Evolutionary conservation across 371 early-diverging fungal genomes (phyloP), one percentile per base, ranked within the genome.

Genomic region (Mucor velutinosus): DNA sequence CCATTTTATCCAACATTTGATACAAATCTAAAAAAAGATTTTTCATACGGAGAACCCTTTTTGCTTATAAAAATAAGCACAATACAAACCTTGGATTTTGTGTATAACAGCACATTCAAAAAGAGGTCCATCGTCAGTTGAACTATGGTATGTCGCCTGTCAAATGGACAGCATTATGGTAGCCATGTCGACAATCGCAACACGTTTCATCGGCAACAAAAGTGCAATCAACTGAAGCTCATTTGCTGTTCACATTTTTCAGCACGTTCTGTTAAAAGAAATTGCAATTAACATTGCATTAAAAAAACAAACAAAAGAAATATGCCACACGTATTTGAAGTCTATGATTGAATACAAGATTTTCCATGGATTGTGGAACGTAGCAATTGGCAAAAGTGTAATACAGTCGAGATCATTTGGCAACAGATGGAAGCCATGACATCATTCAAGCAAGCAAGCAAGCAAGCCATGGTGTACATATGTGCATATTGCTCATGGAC

Each of bases 11-110:
- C 21, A 49, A 23, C 19, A 49, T 8, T 21, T 21, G 19, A 49
- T 49, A 21, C 49, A 49, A 35, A 8, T 49, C 49, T 49, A 49
- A 49, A 49, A 49, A 49, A 49, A 49, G 49, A 62, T 49, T 49
- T 49, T 49, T 49, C 21, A 11, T 11, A 49, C 49, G 23, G 49
- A 49, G 49, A 21, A 35, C 35, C 35, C 7, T 8, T 2, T 43
- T 8, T 21, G 49, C 21, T 49, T 19, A 30, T 30, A 35, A 49
- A 49, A 49, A 49, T 49, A 49, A 23, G 1, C 8, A 49, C 43
- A 43, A n/a, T 15, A 4, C 6, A n/a, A 43, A 15, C 17, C n/a
- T 35, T 35, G 35, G 35, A 35, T 35, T 35, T 7, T 7, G 7
- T 35, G 35, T 41, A 41, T 41, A 5, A 43, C n/a, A 43, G 15